Conservation (phyloP, 1,139 yeast genomes). For the Spathaspora sp. region DNA sequence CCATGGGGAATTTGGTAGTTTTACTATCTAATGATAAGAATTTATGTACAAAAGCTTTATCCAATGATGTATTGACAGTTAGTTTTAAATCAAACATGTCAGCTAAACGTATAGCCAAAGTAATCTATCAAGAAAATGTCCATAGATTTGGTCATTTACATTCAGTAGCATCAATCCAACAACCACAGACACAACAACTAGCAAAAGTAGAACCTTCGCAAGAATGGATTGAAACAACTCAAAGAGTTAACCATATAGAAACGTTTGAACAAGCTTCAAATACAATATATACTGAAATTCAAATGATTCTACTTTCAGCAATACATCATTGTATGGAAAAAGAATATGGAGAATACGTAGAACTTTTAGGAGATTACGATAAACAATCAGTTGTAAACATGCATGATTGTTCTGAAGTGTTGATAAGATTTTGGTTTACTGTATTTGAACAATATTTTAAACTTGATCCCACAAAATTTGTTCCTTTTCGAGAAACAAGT, state of each 20-base stretch:
- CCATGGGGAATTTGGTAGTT: slow-evolving; percentile 51
- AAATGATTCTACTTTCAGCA: slow-evolving; percentile 41
- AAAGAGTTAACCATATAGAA: slow-evolving; percentile 5
- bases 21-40: slow-evolving; percentile 81
- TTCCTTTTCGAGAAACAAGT: slow-evolving; percentile 28
- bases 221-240: slow-evolving; percentile 14
- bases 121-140: slow-evolving; percentile 43
- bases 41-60: slow-evolving; percentile 72
- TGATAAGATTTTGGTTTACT: slow-evolving; percentile 55
- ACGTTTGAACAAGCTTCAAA: slow-evolving; percentile 11
- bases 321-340: slow-evolving; percentile 53
- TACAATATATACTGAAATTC: slow-evolving; percentile 39
- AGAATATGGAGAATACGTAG: slow-evolving; percentile 60
- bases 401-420: slow-evolving; percentile 39
- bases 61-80: slow-evolving; percentile 67
- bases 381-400: slow-evolving; percentile 32
- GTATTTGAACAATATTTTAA: slow-evolving; percentile 54
- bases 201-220: slow-evolving; percentile 9
- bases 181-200: slow-evolving; percentile 5
- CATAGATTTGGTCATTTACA: slow-evolving; percentile 18
- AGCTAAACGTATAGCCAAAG: slow-evolving; percentile 56
- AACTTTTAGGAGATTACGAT: slow-evolving; percentile 47
- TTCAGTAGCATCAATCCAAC: slow-evolving; percentile 3
- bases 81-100: slow-evolving; percentile 61
- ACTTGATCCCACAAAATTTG: slow-evolving; percentile 14